A percentile compares a stretch with the other conserved stretches of the same genome.
Conservation (phyloP, 1,139 yeast species). For the Blastobotrys indianensis region DNA sequence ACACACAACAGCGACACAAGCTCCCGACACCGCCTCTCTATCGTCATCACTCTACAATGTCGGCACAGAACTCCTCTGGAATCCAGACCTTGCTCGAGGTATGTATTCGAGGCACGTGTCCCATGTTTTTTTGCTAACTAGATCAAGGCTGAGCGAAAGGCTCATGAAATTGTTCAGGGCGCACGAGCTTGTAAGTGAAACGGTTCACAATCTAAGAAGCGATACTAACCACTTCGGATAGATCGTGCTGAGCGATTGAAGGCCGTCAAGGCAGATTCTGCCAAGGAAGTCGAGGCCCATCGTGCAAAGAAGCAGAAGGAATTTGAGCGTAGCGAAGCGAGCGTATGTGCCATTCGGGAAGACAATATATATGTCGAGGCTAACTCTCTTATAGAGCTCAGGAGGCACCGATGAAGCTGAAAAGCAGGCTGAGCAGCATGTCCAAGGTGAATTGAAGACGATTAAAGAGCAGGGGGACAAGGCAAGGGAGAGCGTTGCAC, state of each 20-base stretch:
- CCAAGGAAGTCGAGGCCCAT: conserved; percentile 81
- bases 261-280: conserved; percentile 92
- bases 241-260: conserved; percentile 83
- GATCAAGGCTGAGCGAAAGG: conserved; percentile 80
- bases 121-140: conserved; percentile 3
- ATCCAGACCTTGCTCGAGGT: conserved; percentile 41
- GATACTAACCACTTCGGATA: conserved; percentile 13
- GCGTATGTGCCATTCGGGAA: conserved; percentile 16
- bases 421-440: conserved; percentile 58
- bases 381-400: conserved; percentile 40
- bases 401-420: conserved; percentile 64
- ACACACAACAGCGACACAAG: background rate
- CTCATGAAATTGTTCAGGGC: conserved; percentile 87
- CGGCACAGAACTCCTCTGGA: conserved; percentile 41
- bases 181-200: conserved; percentile 62
- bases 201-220: background rate
- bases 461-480: conserved; percentile 58
- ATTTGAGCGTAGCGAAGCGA: conserved; percentile 58
- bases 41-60: conserved; percentile 15
- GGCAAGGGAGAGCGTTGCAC: conserved; percentile 64
- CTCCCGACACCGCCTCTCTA: conserved; percentile 4
- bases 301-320: conserved; percentile 80
- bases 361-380: background rate
- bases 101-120: conserved; percentile 8
- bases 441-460: conserved; percentile 40